Base-by-base conservation (phyloP, 2,329 filamentous ascomycete genomes). In the Ceratocystis albifundus region DNA sequence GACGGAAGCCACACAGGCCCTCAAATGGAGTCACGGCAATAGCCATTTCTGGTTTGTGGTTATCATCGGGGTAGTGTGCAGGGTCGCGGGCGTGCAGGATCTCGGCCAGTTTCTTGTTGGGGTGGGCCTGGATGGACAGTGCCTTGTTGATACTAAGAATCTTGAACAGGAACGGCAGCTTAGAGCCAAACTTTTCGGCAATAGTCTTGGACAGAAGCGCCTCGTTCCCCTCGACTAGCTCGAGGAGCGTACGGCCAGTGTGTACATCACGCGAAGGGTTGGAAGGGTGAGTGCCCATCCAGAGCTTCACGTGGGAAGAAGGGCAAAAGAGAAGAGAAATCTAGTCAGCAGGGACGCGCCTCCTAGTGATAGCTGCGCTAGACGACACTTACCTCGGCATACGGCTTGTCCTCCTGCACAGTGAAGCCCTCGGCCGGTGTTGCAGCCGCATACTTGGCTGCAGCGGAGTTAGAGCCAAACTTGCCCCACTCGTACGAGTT, bases 401-500 rank as follows among this genome's bases (percentile, higher is more conserved):
- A 99, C 41, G 94, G 93, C 78, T 90, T 94, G 71, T 95, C 88
- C 64, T 88, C 81, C 74, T 96, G 83, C 69, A 99, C 87, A 8
- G 81, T 81, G 74, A 97, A 88, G 71, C 85, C 85, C 50, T 83
- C 79, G 15, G 86, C 82, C 10, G 90, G 85, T 3, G 92, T 96
- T 20, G 92, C 90, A 61, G 90, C 87, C 48, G 92, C 93, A 75
- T 89, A 97, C 72, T 86, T 88, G 70, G 94, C 94, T 63, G 92
- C 94, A 15, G 92, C 89, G 61, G 93, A 97, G 67, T 88, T 83
- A 69, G 84, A 83, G 72, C 94, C 94, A 73, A 91, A 83, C 81
- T 99, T 99, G 70, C 93, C 94, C 94, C 94, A 99, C 79, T 96
- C 94, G 75, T 99, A 99, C 76, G 92, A 96, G 77, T 97, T 97